Conservation (phyloP, 805 yeast species). For the Pichia cephalocereana region DNA sequence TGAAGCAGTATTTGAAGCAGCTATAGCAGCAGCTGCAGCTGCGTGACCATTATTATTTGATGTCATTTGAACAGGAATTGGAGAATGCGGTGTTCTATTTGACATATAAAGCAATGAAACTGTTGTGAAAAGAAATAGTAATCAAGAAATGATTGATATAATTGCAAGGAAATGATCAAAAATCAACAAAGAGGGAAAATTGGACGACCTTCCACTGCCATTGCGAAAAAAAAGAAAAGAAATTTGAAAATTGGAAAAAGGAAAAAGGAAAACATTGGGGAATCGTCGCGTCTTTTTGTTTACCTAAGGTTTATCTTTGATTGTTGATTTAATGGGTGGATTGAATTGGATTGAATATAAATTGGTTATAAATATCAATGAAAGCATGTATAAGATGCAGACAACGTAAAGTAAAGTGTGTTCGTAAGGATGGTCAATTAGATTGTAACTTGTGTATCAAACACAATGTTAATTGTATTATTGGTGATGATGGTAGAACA, state of each 20-base stretch:
- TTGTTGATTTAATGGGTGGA: too few relatives aligned
- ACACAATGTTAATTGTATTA: background rate
- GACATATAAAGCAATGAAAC: background rate
- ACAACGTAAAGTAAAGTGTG: background rate
- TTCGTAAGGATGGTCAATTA: background rate
- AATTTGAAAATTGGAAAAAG: slow-evolving; percentile 2
- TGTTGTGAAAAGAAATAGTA: too few relatives aligned
- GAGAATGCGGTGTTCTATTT: slow-evolving; percentile 11
- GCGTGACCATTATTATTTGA: too few relatives aligned
- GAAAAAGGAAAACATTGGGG: background rate
- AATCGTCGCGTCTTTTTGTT: too few relatives aligned
- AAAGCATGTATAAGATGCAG: background rate
- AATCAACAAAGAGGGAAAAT: background rate
- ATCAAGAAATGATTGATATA: too few relatives aligned
- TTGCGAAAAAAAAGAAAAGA: too few relatives aligned
- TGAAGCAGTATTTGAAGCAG: slow-evolving; percentile 20
- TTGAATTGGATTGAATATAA: too few relatives aligned
- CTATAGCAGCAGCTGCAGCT: slow-evolving; percentile 27
- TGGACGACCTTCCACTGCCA: background rate
- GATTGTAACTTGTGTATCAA: background rate
- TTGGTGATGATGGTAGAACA: background rate
- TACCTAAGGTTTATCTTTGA: too few relatives aligned
- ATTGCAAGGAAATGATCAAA: too few relatives aligned
- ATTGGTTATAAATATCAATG: too few relatives aligned
- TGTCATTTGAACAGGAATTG: slow-evolving; percentile 8